Conservation (phyloP, 2,329 filamentous ascomycete genomes). For the Onygena corvina region DNA sequence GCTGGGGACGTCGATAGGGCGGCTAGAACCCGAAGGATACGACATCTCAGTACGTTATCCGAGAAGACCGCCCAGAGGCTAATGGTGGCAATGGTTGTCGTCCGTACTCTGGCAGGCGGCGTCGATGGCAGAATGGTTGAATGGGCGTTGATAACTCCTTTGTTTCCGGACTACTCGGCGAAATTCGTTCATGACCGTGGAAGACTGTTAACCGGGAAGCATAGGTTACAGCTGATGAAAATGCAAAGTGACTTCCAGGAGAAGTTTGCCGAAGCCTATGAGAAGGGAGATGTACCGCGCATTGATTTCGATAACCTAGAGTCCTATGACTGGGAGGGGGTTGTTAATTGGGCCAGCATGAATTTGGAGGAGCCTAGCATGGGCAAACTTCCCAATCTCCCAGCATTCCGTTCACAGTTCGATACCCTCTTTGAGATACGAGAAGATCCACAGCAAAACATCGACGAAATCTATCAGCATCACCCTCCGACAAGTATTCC, state of each 20-base stretch:
- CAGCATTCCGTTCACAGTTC: slow-evolving; percentile 33
- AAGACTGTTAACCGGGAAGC: slow-evolving; percentile 26
- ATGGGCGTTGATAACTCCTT: slow-evolving; percentile 33
- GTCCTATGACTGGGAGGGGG: slow-evolving; percentile 35
- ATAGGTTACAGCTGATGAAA: slow-evolving; percentile 31
- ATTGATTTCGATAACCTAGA: slow-evolving; percentile 36
- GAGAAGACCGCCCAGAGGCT: slow-evolving; percentile 23
- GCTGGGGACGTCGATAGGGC: not conserved
- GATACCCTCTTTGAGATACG: slow-evolving; percentile 32
- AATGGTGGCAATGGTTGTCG: slow-evolving; percentile 33
- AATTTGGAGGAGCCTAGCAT: slow-evolving; percentile 30
- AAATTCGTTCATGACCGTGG: slow-evolving; percentile 31
- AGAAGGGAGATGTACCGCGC: slow-evolving; percentile 30
- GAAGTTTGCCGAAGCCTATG: slow-evolving; percentile 36
- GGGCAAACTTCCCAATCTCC: slow-evolving; percentile 31
- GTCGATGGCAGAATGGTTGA: slow-evolving; percentile 33
- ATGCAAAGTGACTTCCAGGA: slow-evolving; percentile 39
- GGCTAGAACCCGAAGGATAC: not conserved
- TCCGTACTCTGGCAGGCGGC: slow-evolving; percentile 37
- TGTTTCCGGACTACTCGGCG: slow-evolving; percentile 32
- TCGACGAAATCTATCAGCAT: slow-evolving; percentile 29
- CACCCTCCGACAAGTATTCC: slow-evolving; percentile 24
- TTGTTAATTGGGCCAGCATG: slow-evolving; percentile 37
- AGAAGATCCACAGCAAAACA: slow-evolving; percentile 22
- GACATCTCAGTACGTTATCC: slow-evolving; percentile 3